Base-by-base conservation (phyloP, 805 yeast species). In the Hemisphaericaspora nanyangensis region DNA sequence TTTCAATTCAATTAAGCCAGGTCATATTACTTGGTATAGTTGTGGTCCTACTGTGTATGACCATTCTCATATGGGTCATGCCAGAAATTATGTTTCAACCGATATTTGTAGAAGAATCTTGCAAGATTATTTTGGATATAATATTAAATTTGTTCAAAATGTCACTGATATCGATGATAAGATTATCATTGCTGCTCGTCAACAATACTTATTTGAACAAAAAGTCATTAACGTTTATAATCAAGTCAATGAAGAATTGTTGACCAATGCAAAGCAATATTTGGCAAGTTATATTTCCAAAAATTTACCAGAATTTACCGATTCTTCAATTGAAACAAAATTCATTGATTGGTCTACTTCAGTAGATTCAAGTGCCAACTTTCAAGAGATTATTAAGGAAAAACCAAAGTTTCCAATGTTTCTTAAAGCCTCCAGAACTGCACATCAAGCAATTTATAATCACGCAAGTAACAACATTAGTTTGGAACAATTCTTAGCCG, bases 41-140 rank as follows among this genome's bases (percentile, higher is more conserved):
- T 93, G 99, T 74, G 99, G 99, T 5, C 99, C 99, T 10, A 93
- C 99, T 0, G 99, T 93, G 12, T 93, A 93, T 57, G 96, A 93
- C 63, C 80, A 93, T 25, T 79, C 90, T 37, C 99, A 93, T 58
- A 89, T 93, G 97, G 99, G 99, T 17, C 99, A 93, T 61, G 99
- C 99, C 11, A 75, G 99, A 62, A 93, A 93, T 65, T 93, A 93
- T 55, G 98, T 93, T 35, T 79, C 96, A 7, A 86, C 85, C 38
- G 99, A 93, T 61, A 88, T 93, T 57, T 85, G 89, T 58, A 80
- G 99, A 60, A 76, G 99, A 50, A 77, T 93, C 36, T 59, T 93
- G 48, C 88, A 83, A 60, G 87, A 91, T 61, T 91, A 88, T 62
- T 93, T 93, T 63, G 95, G 96, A 16, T 93, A 87, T 64, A 80